Conservation (phyloP, 441 rosid genomes). For the Erysimum cheiri region DNA sequence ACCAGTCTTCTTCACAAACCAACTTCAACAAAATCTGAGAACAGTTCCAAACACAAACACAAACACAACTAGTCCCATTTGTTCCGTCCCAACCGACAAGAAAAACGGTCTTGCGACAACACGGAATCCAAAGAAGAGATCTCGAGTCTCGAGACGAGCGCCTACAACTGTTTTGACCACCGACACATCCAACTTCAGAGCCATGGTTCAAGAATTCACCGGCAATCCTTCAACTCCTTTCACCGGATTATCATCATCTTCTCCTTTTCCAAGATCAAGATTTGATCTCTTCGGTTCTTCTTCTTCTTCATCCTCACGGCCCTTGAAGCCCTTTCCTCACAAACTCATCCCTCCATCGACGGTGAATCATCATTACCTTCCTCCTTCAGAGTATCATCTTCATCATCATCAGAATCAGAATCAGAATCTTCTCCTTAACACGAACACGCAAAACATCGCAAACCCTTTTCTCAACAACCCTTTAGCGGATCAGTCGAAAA, state of each 20-base stretch:
- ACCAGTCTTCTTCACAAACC: conserved; percentile 39
- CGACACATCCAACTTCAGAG: conserved; percentile 74
- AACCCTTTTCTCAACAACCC: conserved; percentile 56
- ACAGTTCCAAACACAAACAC: conserved; percentile 24
- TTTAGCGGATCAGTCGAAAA: conserved; percentile 39
- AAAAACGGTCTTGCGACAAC: conserved; percentile 38
- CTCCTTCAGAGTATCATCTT: conserved; percentile 25
- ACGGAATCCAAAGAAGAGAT: conserved; percentile 67
- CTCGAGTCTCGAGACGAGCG: conserved; percentile 74
- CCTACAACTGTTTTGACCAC: conserved; percentile 80
- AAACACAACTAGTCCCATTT: conserved; percentile 33
- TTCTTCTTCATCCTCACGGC: conserved; percentile 46
- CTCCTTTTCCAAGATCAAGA: conserved; percentile 54
- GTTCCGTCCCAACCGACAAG: conserved; percentile 47
- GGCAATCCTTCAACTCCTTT: conserved; percentile 78
- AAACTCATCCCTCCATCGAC: conserved; percentile 51
- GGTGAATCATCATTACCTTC: conserved; percentile 33
- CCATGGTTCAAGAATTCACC: conserved; percentile 85
- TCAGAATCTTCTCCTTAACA: conserved; percentile 40
- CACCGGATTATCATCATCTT: conserved; percentile 51
- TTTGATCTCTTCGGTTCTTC: conserved; percentile 54
- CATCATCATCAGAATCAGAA: conserved; percentile 40
- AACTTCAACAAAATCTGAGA: conserved; percentile 28
- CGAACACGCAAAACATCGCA: conserved; percentile 48
- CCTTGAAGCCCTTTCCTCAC: conserved; percentile 73